A percentile compares a stretch with the other conserved stretches of the same genome.
These are phyloP conservation scores for Corchorus capsularis DNA, from an alignment of 345 rosid genomes.

Conservation along the genomic window DNA sequence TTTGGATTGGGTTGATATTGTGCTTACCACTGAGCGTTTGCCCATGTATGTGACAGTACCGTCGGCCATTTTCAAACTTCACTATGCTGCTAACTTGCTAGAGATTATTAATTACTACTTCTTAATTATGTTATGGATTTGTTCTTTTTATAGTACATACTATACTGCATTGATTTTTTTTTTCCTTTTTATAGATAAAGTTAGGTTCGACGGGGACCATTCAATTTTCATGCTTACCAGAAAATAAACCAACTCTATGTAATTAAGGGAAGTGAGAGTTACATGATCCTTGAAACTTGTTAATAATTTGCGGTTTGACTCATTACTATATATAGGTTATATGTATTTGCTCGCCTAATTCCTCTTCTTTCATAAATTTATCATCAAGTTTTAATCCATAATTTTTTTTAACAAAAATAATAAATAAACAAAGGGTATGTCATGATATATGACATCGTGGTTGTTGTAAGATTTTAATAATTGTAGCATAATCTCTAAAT, in stretches of 20 bases:
- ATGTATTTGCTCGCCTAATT: background rate
- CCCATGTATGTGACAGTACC: constrained; percentile 36
- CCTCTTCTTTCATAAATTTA: too few relatives aligned
- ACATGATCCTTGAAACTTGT: constrained; percentile 19
- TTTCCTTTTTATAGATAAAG: constrained; percentile 7
- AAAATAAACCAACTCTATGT: constrained; percentile 5
- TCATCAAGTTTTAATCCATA: too few relatives aligned
- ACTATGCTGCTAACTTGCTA: background rate
- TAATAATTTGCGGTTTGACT: background rate
- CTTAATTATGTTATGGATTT: too few relatives aligned
- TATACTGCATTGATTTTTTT: background rate
- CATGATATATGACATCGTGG: too few relatives aligned
- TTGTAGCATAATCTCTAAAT: too few relatives aligned
- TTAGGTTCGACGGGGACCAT: background rate
- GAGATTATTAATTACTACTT: background rate
- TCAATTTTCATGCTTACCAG: constrained; percentile 21
- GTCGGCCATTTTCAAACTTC: constrained; percentile 28
- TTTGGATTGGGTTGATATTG: constrained; percentile 52
- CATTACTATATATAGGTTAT: background rate
- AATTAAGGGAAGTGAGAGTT: constrained; percentile 21
- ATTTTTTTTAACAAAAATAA: too few relatives aligned
- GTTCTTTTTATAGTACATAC: too few relatives aligned
- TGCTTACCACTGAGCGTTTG: constrained; percentile 76
- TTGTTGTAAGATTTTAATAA: too few relatives aligned
- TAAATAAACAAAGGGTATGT: too few relatives aligned